A percentile compares a stretch with the other conserved stretches of the same genome.
These are phyloP conservation scores for Limnomonas spitsbergensis DNA, from an alignment of 139 green algal species.

Conservation along the genomic window DNA sequence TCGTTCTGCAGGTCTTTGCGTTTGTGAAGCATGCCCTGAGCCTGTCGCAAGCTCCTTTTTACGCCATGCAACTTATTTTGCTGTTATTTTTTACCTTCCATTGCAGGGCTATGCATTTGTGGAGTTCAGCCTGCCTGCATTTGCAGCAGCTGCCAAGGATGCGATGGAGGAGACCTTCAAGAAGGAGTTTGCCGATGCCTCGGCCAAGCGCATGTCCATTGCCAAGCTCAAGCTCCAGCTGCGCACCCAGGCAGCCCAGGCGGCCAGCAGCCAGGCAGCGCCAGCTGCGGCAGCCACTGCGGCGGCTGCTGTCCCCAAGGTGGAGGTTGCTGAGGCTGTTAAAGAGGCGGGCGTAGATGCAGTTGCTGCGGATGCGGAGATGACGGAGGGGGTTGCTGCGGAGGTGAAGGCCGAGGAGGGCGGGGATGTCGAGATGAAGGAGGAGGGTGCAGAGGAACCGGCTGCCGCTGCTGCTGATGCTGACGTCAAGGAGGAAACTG, in stretches of 20 bases:
- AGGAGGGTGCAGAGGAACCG: background rate
- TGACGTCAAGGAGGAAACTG: background rate
- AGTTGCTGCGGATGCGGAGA: background rate
- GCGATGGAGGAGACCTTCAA: conserved; percentile 37
- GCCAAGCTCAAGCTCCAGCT: background rate
- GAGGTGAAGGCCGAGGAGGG: background rate
- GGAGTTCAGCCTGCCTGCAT: conserved; percentile 45
- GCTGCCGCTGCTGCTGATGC: background rate
- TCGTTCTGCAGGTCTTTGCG: too few species aligned
- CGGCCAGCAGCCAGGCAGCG: too few species aligned
- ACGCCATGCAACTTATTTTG: too few species aligned
- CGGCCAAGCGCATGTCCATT: conserved; percentile 4
- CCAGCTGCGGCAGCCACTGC: too few species aligned
- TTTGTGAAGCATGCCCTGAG: too few species aligned
- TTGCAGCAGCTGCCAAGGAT: conserved; percentile 41
- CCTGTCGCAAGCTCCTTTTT: too few species aligned
- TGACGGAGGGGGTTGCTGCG: background rate
- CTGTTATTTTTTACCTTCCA: too few species aligned
- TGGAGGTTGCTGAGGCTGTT: too few species aligned
- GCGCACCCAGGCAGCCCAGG: too few species aligned
- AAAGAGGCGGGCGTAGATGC: background rate
- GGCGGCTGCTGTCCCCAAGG: too few species aligned
- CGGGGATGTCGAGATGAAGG: too few species aligned
- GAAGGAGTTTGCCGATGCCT: background rate
- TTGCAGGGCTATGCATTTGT: conserved; percentile 61